Evolutionary conservation across 257 asterid genomes (phyloP), one percentile per base, ranked within the genome.

Genomic region (Catharanthus roseus): DNA sequence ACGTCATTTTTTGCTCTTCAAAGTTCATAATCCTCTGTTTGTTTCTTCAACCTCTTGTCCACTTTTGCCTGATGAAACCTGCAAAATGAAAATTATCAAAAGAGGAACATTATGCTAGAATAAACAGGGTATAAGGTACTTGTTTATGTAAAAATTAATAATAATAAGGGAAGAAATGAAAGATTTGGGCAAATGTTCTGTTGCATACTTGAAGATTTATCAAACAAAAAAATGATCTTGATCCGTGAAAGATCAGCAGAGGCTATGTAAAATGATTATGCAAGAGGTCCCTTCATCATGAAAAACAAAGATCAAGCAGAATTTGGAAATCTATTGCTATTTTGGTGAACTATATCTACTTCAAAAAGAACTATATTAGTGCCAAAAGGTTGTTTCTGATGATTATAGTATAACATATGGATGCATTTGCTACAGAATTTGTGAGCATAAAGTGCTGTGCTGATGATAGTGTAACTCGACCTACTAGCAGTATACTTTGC

Each of bases 381-480:
- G 34, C 39, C 21, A 56, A 73, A 23, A 50, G 39, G 34, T 53
- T 53, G 36, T 12, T 31, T 10, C 13, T 76, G 28, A 61, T 15
- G 42, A 60, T 61, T 23, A 36, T 47, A 47, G 21, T 50, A 19
- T 49, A n/a, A 55, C 13, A 41, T 70, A 11, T 41, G 39, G n/a
- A 62, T 45, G 67, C 34, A 69, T 63, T 49, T 70, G 19, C 5
- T 67, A 64, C 88, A 85, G 92, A 82, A 69, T 85, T 80, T 77
- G 23, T 85, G 28, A 87, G 90, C 77, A 76, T 87, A 49, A 74
- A 79, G 39, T 81, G 87, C 55, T 85, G 92, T 60, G 82, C 84
- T 10, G 70, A 53, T 38, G 61, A 72, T 31, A 68, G 75, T 31
- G 78, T 51, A 33, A 68, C 42, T 8, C 87, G 83, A 6, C 63